These are phyloP conservation scores for Cytospora schulzeri DNA, from an alignment of 2,329 filamentous ascomycete genomes.

Conservation along the genomic window DNA sequence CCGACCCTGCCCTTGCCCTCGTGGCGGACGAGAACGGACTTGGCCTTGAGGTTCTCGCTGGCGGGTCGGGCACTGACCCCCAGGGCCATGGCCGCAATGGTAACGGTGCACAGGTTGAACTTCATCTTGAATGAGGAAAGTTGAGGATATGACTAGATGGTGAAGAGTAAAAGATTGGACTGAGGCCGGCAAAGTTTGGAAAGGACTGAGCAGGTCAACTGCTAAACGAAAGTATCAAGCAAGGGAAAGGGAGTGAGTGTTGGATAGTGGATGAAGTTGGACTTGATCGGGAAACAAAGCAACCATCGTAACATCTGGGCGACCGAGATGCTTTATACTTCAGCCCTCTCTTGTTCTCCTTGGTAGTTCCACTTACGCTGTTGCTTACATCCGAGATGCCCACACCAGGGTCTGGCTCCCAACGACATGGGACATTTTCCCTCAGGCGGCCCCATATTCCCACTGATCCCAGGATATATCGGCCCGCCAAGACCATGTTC, in stretches of 20 bases:
- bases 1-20: slow-evolving; percentile 12
- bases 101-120: slow-evolving; percentile 14
- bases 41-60: slow-evolving; percentile 2
- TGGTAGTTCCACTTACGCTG: neutral
- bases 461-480: neutral
- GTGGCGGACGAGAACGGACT: slow-evolving; percentile 6
- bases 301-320: neutral
- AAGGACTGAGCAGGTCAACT: slow-evolving; percentile 20
- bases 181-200: slow-evolving; percentile 7
- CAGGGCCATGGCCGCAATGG: slow-evolving; percentile 18
- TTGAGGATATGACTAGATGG: neutral
- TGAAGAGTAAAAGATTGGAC: neutral
- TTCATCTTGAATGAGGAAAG: slow-evolving; percentile 14
- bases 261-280: slow-evolving; percentile 10
- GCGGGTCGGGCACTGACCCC: slow-evolving; percentile 13
- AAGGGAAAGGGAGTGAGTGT: slow-evolving; percentile 9
- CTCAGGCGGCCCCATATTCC: neutral
- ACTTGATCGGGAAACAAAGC: neutral
- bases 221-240: slow-evolving; percentile 14
- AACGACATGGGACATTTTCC: slow-evolving; percentile 1
- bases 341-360: neutral
- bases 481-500: slow-evolving; percentile 6
- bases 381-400: neutral
- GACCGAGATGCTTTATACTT: slow-evolving; percentile 7
- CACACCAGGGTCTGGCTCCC: neutral